phyloP scores from a whole-genome alignment of 2,329 filamentous ascomycete genomes.

The Fusarium sororula region DNA sequence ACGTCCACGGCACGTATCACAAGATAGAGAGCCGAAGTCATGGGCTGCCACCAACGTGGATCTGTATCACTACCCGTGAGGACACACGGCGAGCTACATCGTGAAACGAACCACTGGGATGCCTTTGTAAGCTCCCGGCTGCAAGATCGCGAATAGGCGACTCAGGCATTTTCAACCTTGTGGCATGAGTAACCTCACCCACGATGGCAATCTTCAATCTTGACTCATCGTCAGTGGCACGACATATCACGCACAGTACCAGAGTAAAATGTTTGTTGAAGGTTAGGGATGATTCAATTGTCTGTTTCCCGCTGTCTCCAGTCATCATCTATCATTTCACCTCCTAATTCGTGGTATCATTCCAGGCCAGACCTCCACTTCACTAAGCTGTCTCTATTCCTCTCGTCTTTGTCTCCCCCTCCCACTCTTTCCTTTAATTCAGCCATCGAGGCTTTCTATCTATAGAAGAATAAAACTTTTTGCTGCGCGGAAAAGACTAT shows the following conservation, averaged over 20 bases:
- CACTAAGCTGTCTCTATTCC: background rate
- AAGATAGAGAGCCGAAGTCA: background rate
- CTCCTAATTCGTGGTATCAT: slow-evolving; percentile 44
- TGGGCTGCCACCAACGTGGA: background rate
- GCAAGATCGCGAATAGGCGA: background rate
- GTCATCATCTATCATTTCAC: slow-evolving; percentile 24
- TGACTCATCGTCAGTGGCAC: background rate
- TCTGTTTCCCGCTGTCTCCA: slow-evolving; percentile 13
- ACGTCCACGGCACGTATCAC: slow-evolving; percentile 11
- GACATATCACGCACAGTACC: background rate
- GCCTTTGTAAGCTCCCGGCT: background rate
- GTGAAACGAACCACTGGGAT: background rate
- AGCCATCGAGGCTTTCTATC: slow-evolving; percentile 35
- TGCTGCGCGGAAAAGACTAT: background rate
- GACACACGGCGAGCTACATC: slow-evolving; percentile 9
- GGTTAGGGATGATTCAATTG: slow-evolving; percentile 10
- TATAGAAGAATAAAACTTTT: slow-evolving; percentile 15
- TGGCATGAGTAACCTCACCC: background rate
- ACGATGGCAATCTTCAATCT: background rate
- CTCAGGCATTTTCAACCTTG: background rate
- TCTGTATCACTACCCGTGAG: slow-evolving; percentile 4
- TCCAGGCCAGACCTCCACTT: slow-evolving; percentile 29
- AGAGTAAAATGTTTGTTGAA: background rate
- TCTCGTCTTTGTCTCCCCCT: background rate
- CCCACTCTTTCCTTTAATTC: slow-evolving; percentile 1